Base-by-base conservation (phyloP, 768 basidiomycete species). In the Boletus speciosus region DNA sequence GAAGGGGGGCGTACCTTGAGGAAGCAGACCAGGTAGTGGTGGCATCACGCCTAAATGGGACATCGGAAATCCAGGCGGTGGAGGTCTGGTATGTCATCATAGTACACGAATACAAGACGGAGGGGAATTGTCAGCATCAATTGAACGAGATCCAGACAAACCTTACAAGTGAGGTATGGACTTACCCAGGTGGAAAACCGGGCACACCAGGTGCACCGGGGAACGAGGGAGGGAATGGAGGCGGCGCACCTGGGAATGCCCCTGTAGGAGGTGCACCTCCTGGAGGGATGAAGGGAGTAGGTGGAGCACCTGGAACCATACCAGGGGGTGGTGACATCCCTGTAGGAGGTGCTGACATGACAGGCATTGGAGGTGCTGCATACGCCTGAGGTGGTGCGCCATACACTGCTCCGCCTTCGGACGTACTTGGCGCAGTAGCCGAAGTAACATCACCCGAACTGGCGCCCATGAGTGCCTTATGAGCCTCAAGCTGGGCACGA, bases 401-500 rank as follows among this genome's bases (percentile, higher is more conserved):
- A 61, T 86, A 91, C 0, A 93, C 89, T 5, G 78, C 81, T 35
- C 81, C 67, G 58, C 73, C 53, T 16, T 66, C 66, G 0, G 66
- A 74, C 12, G 74, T 65, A 46, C 76, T 78, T 11, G 74, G 64
- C 2, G 76, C 63, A 14, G 73, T 60, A 11, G 71, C 47, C 19
- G 59, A 45, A 14, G 71, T 59, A 21, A 73, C 67, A 8, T 76
- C 62, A 10, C 67, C 58, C 6, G 80, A 60, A 46, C 58, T 74
- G 8, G 74, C 79, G 25, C 90, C 88, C 96, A 99, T 98, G 41
- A 98, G 79, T 7, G 88, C 88, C 68, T 87, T 93, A 72, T 98
- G 96, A 2, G 92, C 90, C 50, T 84, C 85, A 4, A 98, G 80
- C 68, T 95, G 91, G 0, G 86, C 84, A 56, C 81, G 82, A 16